Percentiles rank a stretch among this genome's conserved stretches.
These are phyloP conservation scores for Pochonia chlamydosporia DNA, from an alignment of 2,329 filamentous ascomycete genomes.

Conservation along the genomic window DNA sequence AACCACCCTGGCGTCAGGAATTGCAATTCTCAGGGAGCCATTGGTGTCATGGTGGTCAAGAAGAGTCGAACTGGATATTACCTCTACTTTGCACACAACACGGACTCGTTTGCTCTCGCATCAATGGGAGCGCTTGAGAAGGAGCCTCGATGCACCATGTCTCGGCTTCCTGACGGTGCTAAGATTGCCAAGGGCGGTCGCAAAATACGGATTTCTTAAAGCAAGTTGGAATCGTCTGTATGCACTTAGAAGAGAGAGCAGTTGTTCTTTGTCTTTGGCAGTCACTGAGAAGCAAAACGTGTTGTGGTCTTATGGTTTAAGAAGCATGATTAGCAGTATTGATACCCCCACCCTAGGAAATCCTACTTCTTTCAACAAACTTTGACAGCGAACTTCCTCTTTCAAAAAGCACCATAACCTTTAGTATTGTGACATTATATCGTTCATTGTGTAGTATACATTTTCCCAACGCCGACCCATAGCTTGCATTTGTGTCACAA, in stretches of 20 bases:
- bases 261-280: background rate
- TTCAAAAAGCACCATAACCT: background rate
- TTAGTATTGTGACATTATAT: background rate
- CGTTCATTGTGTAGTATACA: background rate
- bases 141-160: conserved; percentile 81
- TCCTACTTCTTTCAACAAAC: background rate
- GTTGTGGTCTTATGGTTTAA: background rate
- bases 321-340: background rate
- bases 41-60: conserved; percentile 88
- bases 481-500: background rate
- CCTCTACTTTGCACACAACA: conserved; percentile 94
- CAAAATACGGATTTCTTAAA: conserved; percentile 34
- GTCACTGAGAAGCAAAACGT: background rate
- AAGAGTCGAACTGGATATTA: conserved; percentile 70
- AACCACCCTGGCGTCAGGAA: conserved; percentile 76
- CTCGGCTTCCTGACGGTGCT: conserved; percentile 54
- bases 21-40: conserved; percentile 78
- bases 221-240: background rate
- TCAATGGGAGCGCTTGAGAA: conserved; percentile 79
- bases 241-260: background rate
- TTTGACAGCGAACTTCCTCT: no score
- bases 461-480: background rate
- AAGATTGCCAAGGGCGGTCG: conserved; percentile 50
- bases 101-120: conserved; percentile 78
- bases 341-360: background rate